These are phyloP conservation scores for Globisporangium barbulae DNA, from an alignment of 352 stramenopile genomes.

Conservation along the genomic window DNA sequence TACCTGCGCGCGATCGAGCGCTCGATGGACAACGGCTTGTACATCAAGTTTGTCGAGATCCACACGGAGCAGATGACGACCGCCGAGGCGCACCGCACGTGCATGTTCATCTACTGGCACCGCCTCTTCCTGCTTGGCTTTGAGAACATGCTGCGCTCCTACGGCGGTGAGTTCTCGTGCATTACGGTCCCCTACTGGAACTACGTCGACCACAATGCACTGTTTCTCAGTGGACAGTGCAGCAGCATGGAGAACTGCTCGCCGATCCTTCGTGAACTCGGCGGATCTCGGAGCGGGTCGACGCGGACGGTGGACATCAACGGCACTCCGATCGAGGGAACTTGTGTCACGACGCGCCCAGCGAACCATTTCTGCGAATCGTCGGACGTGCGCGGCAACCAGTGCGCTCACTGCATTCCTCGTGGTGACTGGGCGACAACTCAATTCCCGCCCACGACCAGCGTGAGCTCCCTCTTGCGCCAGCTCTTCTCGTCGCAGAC, in stretches of 20 bases:
- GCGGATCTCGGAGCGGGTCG: slow-evolving; percentile 43
- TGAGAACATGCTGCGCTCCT: slow-evolving; percentile 83
- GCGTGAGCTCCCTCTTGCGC: slow-evolving; percentile 66
- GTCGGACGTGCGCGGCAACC: slow-evolving; percentile 27
- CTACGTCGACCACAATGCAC: slow-evolving; percentile 80
- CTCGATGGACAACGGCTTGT: slow-evolving; percentile 78
- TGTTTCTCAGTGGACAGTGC: slow-evolving; percentile 57
- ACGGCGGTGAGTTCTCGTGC: slow-evolving; percentile 78
- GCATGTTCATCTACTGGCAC: slow-evolving; percentile 90
- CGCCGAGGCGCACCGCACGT: slow-evolving; percentile 76
- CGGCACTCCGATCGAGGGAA: slow-evolving; percentile 56
- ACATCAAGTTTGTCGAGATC: slow-evolving; percentile 87
- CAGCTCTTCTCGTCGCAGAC: slow-evolving; percentile 70
- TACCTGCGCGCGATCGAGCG: slow-evolving; percentile 72
- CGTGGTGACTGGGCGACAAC: slow-evolving; percentile 56
- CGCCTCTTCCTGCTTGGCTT: slow-evolving; percentile 75
- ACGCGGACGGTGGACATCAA: slow-evolving; percentile 56
- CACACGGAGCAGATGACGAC: slow-evolving; percentile 85
- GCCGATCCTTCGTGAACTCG: slow-evolving; percentile 63
- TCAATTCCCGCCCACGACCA: slow-evolving; percentile 62
- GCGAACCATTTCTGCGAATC: slow-evolving; percentile 80
- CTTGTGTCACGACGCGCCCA: slow-evolving; percentile 43
- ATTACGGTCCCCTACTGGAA: slow-evolving; percentile 88
- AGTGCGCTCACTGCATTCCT: slow-evolving; percentile 65
- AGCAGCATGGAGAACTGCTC: slow-evolving; percentile 73